phyloP scores from a whole-genome alignment of 768 basidiomycete genomes.

The Xanthoconium purpureum region DNA sequence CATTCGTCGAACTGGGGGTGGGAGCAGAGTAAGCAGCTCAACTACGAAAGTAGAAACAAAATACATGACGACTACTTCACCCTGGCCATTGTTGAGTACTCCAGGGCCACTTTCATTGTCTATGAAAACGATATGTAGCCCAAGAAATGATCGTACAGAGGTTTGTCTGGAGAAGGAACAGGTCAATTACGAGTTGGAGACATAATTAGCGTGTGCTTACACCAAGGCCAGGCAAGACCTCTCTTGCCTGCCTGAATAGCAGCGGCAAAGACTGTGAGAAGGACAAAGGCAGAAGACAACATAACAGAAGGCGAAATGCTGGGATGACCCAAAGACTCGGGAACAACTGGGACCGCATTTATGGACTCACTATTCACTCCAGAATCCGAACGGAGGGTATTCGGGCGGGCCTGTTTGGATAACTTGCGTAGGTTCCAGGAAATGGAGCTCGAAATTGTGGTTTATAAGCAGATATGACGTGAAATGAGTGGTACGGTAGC shows the following conservation, averaged over 20 bases:
- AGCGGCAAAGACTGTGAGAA: constrained; percentile 16
- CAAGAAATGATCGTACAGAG: constrained; percentile 25
- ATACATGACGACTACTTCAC: constrained; percentile 35
- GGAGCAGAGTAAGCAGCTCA: not conserved
- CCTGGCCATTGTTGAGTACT: constrained; percentile 31
- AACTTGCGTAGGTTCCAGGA: too few relatives aligned
- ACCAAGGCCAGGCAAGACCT: constrained; percentile 38
- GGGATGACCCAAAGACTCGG: too few relatives aligned
- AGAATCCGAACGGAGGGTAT: too few relatives aligned
- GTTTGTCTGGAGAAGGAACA: constrained; percentile 10
- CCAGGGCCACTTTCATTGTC: constrained; percentile 25
- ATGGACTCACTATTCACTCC: too few relatives aligned
- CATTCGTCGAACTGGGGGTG: constrained; percentile 32
- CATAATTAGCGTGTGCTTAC: constrained; percentile 9
- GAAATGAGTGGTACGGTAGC: too few relatives aligned
- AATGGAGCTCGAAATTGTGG: too few relatives aligned
- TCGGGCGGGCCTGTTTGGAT: too few relatives aligned
- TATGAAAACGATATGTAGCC: not conserved
- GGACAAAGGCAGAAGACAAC: constrained; percentile 14
- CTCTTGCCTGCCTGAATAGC: constrained; percentile 35
- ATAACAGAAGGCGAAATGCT: constrained; percentile 6
- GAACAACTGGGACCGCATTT: too few relatives aligned
- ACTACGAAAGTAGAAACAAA: not conserved
- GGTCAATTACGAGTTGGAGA: not conserved
- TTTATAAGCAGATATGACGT: too few relatives aligned